Conservation (phyloP, 257 asterid genomes). For the Rauvolfia tetraphylla region DNA sequence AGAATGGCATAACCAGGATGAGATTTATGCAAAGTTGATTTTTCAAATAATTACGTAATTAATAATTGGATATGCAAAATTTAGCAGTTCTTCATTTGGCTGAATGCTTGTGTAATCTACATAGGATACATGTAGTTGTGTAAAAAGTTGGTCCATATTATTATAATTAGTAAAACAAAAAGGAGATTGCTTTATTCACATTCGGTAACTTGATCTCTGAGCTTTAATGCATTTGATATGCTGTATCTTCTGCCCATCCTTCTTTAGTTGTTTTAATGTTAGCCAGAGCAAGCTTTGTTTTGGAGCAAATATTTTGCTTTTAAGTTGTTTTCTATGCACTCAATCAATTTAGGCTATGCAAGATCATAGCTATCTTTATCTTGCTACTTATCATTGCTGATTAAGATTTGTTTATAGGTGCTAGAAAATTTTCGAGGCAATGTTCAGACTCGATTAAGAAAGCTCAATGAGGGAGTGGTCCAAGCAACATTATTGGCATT, state of each 20-base stretch:
- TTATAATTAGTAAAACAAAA: not conserved
- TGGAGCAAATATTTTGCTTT: not conserved
- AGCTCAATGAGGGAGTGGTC: slow-evolving; percentile 86
- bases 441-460: slow-evolving; percentile 85
- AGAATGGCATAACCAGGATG: not conserved
- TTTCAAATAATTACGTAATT: not conserved
- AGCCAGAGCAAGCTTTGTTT: not conserved
- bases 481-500: slow-evolving; percentile 89
- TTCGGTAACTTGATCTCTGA: not conserved
- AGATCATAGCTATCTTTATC: not conserved
- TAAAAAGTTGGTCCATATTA: too few relatives aligned
- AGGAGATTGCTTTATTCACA: not conserved
- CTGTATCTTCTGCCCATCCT: not conserved
- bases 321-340: not conserved
- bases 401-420: slow-evolving; percentile 47
- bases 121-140: too few relatives aligned
- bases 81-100: not conserved
- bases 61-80: not conserved
- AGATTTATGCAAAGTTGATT: not conserved
- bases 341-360: not conserved
- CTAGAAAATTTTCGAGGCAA: slow-evolving; percentile 91
- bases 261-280: not conserved
- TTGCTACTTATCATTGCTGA: not conserved
- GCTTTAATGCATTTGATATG: not conserved
- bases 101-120: not conserved